These are phyloP conservation scores for Coemansia interrupta DNA, from an alignment of 192 early-diverging fungal species.

Conservation along the genomic window DNA sequence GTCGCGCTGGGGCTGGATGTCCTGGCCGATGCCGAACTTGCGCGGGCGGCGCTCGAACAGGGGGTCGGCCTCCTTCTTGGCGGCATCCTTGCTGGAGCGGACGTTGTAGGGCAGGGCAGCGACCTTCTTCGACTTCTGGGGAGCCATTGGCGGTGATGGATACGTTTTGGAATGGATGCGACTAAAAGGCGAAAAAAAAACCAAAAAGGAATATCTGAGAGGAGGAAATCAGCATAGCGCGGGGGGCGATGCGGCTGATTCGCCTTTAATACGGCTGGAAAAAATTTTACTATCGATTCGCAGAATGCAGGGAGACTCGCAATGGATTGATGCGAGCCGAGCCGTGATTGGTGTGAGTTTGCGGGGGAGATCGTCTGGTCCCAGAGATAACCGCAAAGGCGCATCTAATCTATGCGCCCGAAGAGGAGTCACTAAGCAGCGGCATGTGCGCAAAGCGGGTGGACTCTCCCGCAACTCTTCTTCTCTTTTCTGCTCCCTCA, in stretches of 20 bases:
- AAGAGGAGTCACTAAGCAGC: too few relatives aligned
- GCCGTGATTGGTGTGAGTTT: too few relatives aligned
- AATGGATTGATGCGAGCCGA: too few relatives aligned
- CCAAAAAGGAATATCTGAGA: constrained; percentile 12
- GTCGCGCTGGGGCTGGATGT: constrained; percentile 94
- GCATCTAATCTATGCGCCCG: too few relatives aligned
- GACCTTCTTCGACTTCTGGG: constrained; percentile 76
- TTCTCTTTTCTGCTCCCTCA: background rate
- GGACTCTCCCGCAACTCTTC: background rate
- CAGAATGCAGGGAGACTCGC: too few relatives aligned
- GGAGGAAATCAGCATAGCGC: constrained; percentile 11
- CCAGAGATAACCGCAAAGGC: too few relatives aligned
- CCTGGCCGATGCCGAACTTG: constrained; percentile 96
- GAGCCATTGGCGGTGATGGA: constrained; percentile 33
- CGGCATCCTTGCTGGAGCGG: constrained; percentile 64
- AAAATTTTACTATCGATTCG: background rate
- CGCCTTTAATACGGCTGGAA: background rate
- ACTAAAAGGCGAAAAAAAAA: constrained; percentile 11
- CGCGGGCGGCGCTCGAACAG: constrained; percentile 90
- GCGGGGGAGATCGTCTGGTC: too few relatives aligned
- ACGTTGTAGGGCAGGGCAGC: constrained; percentile 82
- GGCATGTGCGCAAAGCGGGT: too few relatives aligned
- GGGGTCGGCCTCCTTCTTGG: constrained; percentile 73
- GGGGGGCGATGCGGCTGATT: background rate
- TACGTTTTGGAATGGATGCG: constrained; percentile 32